Evolutionary conservation across 192 early-diverging fungal species (phyloP).

Genomic region (Haplosporangium gracile): DNA sequence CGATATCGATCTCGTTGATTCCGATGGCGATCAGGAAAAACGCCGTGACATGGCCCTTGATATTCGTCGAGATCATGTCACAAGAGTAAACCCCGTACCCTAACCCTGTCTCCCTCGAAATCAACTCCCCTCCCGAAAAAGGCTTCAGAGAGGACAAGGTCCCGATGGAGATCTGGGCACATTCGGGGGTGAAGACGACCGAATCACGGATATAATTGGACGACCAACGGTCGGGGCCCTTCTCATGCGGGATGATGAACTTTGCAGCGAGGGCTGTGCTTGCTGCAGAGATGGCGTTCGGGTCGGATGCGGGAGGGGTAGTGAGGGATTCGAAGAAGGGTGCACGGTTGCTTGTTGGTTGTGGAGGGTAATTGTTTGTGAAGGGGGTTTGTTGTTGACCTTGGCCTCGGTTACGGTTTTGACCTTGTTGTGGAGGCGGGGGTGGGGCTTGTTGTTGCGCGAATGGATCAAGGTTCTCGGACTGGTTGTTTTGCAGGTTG

Average conservation of each 20-base stretch:
- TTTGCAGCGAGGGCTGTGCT: slow-evolving; percentile 1
- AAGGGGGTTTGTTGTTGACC: background rate
- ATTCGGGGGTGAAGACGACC: background rate
- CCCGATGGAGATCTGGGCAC: slow-evolving; percentile 5
- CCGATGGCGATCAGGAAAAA: slow-evolving; percentile 12
- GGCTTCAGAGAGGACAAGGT: background rate
- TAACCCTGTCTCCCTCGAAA: background rate
- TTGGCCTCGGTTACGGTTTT: background rate
- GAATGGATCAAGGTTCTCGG: slow-evolving; percentile 7
- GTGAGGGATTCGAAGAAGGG: background rate
- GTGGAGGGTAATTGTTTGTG: background rate
- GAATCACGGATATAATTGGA: slow-evolving; percentile 3
- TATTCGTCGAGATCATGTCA: slow-evolving; percentile 13
- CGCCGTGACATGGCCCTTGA: slow-evolving; percentile 12
- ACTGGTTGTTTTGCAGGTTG: background rate
- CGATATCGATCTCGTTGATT: slow-evolving; percentile 14
- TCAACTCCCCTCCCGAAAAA: slow-evolving; percentile 1
- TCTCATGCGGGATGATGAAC: slow-evolving; percentile 17
- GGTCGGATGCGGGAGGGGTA: background rate
- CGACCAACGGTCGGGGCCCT: slow-evolving; percentile 5
- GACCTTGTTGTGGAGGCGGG: background rate
- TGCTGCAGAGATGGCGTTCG: background rate
- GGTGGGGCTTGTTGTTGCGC: background rate
- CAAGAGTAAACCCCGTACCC: slow-evolving; percentile 3
- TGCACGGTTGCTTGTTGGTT: background rate